Percentiles rank a stretch among this genome's conserved stretches.
Evolutionary conservation across 2,329 filamentous ascomycete genomes (phyloP).

Genomic region (Ilyonectria sp.): DNA sequence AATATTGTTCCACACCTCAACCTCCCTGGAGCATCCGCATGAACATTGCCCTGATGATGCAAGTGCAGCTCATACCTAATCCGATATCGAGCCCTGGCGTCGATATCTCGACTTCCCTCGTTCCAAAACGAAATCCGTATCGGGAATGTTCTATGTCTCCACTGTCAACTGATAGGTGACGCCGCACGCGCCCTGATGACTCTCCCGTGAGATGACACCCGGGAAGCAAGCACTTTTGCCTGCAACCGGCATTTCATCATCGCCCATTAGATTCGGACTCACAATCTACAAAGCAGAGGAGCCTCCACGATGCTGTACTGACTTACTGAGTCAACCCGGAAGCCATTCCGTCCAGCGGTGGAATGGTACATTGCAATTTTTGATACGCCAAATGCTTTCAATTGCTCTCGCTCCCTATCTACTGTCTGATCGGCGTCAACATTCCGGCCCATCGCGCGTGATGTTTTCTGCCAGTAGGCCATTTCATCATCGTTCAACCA

Average conservation of each 20-base stretch:
- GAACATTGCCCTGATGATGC: background rate
- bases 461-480: background rate
- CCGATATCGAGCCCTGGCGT: background rate
- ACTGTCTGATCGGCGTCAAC: constrained; percentile 2
- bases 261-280: background rate
- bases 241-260: background rate
- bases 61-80: background rate
- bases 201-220: too few species aligned
- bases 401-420: background rate
- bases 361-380: background rate
- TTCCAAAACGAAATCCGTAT: background rate
- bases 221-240: background rate
- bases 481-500: background rate
- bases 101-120: background rate
- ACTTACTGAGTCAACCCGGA: background rate
- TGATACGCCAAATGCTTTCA: background rate
- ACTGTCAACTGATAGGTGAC: too few species aligned
- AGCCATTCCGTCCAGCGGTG: background rate
- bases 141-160: background rate
- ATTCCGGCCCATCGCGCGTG: constrained; percentile 9
- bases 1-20: background rate
- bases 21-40: background rate
- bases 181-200: too few species aligned
- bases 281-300: background rate
- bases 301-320: background rate